Evolutionary conservation across 139 green algal species (phyloP).

Genomic region (Chlorella sp.): DNA sequence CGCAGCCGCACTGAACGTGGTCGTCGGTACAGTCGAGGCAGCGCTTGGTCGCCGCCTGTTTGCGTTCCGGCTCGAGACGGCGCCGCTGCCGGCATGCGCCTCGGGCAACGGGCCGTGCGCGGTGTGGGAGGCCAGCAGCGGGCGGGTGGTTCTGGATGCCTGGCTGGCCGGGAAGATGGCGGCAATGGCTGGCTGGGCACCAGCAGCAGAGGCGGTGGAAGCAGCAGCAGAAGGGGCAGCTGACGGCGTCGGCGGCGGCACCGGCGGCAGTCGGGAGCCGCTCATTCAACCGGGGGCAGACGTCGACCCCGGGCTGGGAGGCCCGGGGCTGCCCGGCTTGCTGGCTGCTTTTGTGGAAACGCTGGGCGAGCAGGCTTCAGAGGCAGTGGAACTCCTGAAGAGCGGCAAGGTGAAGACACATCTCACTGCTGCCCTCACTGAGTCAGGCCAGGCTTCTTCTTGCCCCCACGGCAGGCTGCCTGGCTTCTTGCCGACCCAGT

Average conservation of each 20-base stretch:
- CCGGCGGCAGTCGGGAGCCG: background rate
- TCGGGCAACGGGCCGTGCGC: slow-evolving; percentile 29
- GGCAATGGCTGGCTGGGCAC: background rate
- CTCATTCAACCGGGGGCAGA: background rate
- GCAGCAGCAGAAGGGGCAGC: background rate
- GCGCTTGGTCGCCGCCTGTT: slow-evolving; percentile 16
- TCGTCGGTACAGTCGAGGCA: background rate
- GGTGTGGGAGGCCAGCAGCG: slow-evolving; percentile 48
- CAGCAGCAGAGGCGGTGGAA: background rate
- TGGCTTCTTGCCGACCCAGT: too few relatives aligned
- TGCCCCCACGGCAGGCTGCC: too few relatives aligned
- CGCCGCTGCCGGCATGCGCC: background rate
- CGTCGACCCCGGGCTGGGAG: background rate
- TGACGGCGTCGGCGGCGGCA: background rate
- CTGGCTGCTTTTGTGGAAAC: background rate
- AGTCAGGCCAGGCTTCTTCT: too few relatives aligned
- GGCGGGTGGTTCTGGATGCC: slow-evolving; percentile 37
- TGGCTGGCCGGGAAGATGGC: background rate
- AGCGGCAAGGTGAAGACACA: background rate
- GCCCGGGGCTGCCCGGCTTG: background rate
- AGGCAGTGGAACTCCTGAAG: background rate
- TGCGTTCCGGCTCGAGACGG: slow-evolving; percentile 33
- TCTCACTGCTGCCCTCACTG: background rate
- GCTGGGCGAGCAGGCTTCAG: background rate
- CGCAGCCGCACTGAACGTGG: slow-evolving; percentile 31